phyloP scores from a whole-genome alignment of 768 basidiomycete species.

The Mrakia blollopis region DNA sequence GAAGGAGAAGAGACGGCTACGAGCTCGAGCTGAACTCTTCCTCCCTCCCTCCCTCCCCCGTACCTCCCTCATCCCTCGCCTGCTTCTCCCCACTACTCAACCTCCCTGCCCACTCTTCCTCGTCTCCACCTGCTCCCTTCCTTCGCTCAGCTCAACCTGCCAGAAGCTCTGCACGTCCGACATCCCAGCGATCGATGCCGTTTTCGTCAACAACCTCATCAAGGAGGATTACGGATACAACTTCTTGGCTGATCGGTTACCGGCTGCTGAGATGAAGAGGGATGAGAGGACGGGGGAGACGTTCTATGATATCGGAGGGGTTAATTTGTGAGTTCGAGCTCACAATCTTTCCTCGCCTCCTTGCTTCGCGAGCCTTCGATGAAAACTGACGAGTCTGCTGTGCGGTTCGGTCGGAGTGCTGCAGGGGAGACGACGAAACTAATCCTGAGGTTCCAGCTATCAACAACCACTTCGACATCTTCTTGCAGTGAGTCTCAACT shows the following conservation, averaged over 20 bases:
- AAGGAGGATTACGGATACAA: conserved; percentile 88
- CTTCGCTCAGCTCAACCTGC: conserved; percentile 52
- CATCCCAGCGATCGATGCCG: conserved; percentile 66
- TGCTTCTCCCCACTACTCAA: too few species aligned
- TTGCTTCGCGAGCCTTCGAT: not conserved
- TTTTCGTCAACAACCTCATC: conserved; percentile 81
- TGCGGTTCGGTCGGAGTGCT: too few species aligned
- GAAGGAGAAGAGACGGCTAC: too few species aligned
- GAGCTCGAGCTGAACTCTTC: too few species aligned
- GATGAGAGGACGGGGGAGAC: conserved; percentile 72
- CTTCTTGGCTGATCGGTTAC: conserved; percentile 91
- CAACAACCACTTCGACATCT: conserved; percentile 80
- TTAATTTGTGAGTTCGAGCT: conserved; percentile 65
- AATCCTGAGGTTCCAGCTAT: conserved; percentile 61
- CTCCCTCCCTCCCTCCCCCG: not conserved
- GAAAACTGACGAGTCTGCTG: not conserved
- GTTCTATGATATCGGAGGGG: conserved; percentile 80
- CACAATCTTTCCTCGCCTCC: not conserved
- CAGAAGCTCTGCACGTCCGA: conserved; percentile 62
- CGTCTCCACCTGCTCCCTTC: too few species aligned
- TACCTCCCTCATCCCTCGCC: too few species aligned
- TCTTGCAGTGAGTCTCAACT: conserved; percentile 5
- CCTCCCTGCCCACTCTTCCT: not conserved
- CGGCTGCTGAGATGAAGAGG: conserved; percentile 84
- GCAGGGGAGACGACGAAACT: conserved; percentile 53